These are phyloP conservation scores for Phoma sp. DNA, from an alignment of 2,329 filamentous ascomycete genomes.

Conservation along the genomic window DNA sequence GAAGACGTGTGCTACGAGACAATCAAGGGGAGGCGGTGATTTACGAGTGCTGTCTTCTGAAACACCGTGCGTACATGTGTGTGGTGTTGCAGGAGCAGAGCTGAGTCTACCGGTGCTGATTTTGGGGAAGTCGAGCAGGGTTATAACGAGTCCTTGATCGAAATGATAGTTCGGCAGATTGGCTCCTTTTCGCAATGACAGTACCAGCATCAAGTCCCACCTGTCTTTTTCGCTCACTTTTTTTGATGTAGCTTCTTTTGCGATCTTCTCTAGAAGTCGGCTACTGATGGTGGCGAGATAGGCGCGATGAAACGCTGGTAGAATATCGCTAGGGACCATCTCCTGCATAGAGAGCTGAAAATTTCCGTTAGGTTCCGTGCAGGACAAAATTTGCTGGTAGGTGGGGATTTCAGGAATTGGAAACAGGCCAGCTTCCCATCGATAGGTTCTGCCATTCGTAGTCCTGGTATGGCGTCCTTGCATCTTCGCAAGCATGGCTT, in stretches of 20 bases:
- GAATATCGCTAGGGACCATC: conserved; percentile 37
- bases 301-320: conserved; percentile 30
- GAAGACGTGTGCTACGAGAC: neutral
- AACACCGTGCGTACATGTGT: neutral
- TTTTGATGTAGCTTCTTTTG: conserved; percentile 15
- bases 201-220: conserved; percentile 31
- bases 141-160: conserved; percentile 36
- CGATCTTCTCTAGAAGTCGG: conserved; percentile 32
- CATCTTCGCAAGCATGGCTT: conserved; percentile 34
- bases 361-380: conserved; percentile 25
- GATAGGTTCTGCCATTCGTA: conserved; percentile 19
- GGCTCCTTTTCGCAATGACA: conserved; percentile 26
- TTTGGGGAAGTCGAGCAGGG: conserved; percentile 25
- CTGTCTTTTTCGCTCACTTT: conserved; percentile 30
- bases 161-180: conserved; percentile 34
- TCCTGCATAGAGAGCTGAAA: conserved; percentile 28
- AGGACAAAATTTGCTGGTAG: conserved; percentile 34
- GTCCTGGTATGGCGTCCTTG: conserved; percentile 21
- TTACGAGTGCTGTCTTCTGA: neutral
- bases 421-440: conserved; percentile 34
- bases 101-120: neutral
- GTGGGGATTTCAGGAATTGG: conserved; percentile 36
- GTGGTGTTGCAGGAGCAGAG: neutral
- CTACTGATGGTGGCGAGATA: conserved; percentile 36
- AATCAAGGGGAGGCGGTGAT: neutral